Evolutionary conservation across 352 stramenopile genomes (phyloP).

Genomic region (Phytophthora uliginosa): DNA sequence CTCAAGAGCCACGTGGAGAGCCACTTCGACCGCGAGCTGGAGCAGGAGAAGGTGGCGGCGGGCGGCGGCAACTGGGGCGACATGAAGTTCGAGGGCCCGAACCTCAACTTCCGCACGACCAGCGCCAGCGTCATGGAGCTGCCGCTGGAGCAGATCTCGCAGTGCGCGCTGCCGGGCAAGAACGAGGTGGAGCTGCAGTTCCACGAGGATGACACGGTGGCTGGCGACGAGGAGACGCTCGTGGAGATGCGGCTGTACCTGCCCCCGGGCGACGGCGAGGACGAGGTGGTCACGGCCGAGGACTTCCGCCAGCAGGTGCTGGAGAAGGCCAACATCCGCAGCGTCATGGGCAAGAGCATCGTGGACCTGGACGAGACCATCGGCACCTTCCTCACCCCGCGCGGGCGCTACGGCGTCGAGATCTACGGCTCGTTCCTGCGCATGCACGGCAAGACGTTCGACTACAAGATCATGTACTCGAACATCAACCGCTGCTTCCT

Average conservation of each 20-base stretch:
- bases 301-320: conserved; percentile 89
- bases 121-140: conserved; percentile 83
- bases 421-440: conserved; percentile 98
- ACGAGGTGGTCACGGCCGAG: conserved; percentile 73
- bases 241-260: conserved; percentile 98
- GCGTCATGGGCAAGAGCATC: conserved; percentile 97
- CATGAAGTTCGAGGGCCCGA: conserved; percentile 93
- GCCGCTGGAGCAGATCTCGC: conserved; percentile 79
- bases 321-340: conserved; percentile 87
- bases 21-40: conserved; percentile 91
- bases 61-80: conserved; percentile 95
- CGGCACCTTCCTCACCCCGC: conserved; percentile 98
- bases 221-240: conserved; percentile 93
- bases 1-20: conserved; percentile 78
- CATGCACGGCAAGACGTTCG: conserved; percentile 98
- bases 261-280: conserved; percentile 69
- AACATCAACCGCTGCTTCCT: conserved; percentile 99
- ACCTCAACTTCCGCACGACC: conserved; percentile 83
- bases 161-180: conserved; percentile 95
- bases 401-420: conserved; percentile 98
- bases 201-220: conserved; percentile 98
- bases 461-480: conserved; percentile 99
- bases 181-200: conserved; percentile 99
- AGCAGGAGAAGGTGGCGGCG: conserved; percentile 91
- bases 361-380: conserved; percentile 97